Evolutionary conservation across 768 basidiomycete genomes (phyloP), one percentile per base, ranked within the genome.

Genomic region (Boletus pseudopeckii): DNA sequence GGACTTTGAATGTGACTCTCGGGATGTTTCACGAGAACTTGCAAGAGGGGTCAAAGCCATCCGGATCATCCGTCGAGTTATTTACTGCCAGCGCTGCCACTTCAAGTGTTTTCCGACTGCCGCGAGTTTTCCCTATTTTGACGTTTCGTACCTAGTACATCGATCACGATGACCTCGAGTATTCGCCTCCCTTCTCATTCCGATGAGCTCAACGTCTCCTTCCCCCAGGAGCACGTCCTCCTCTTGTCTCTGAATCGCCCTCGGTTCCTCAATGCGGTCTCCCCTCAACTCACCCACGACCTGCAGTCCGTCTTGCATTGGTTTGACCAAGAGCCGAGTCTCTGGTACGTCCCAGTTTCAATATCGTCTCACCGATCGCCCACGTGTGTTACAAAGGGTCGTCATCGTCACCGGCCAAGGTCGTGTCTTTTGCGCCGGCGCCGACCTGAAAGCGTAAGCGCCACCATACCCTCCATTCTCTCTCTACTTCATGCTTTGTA

Each of bases 361-460:
- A 17, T 37, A 1, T 1, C 39, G 4, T 32, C 15, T 17, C 33
- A 0, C 22, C 5, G 11, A 18, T 26, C 37, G 42, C 36, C 32
- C 30, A 61, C 34, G 6, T 7, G 43, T 49, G 30, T 53, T 42
- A 26, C 49, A 34, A 64, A 91, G 89, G 90, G 86, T 87, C 10
- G 80, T 77, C 36, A 76, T 92, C 59, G 65, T 92, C 45, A 91
- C 89, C 45, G 90, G 89, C 22, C 76, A 79, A 55, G 89, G 89
- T 11, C 80, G 82, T 41, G 64, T 78, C 1, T 92, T 92, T 70
- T 90, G 88, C 60, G 88, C 88, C 15, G 90, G 90, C 15, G 87
- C 86, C 37, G 90, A 92, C 68, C 75, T 92, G 46, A 83, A 84
- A 71, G 80, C 79, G 87, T 88, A 64, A 53, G 10, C 32, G 45